Percentiles rank a stretch among this genome's conserved stretches.
Conservation (phyloP, 208 protist genomes). For the Wallacemonas collosoma region DNA sequence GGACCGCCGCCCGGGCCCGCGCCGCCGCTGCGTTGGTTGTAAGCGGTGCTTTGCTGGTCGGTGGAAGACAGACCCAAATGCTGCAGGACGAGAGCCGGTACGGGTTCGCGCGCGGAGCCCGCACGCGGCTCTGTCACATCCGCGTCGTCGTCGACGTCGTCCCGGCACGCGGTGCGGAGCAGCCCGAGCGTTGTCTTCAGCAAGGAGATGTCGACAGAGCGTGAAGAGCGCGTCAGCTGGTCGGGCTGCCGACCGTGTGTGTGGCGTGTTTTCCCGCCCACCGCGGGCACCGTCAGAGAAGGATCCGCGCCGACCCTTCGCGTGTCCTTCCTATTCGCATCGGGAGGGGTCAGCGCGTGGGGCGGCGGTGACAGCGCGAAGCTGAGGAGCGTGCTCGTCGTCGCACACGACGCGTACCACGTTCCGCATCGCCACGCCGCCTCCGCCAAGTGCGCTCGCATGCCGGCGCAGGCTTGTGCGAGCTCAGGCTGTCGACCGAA, state of each 20-base stretch:
- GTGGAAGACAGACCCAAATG: not conserved
- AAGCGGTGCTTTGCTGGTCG: too few relatives aligned
- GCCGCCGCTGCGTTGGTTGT: too few relatives aligned
- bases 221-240: not conserved
- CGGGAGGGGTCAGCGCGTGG: too few relatives aligned
- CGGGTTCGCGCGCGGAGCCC: not conserved
- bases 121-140: not conserved
- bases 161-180: not conserved
- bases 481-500: not conserved
- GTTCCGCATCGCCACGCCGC: conserved; percentile 53
- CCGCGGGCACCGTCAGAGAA: too few relatives aligned
- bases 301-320: too few relatives aligned
- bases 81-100: not conserved
- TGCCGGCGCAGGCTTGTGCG: conserved; percentile 8
- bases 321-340: too few relatives aligned
- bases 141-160: not conserved
- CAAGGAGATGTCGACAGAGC: not conserved
- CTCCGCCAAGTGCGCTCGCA: conserved; percentile 44
- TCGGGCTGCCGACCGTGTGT: not conserved
- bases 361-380: not conserved
- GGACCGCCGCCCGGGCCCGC: too few relatives aligned
- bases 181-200: not conserved
- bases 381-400: not conserved
- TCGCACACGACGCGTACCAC: conserved; percentile 23
- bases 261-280: too few relatives aligned